Evolutionary conservation across 805 yeast species (phyloP).

Genomic region (Naumovozyma dairenensis): DNA sequence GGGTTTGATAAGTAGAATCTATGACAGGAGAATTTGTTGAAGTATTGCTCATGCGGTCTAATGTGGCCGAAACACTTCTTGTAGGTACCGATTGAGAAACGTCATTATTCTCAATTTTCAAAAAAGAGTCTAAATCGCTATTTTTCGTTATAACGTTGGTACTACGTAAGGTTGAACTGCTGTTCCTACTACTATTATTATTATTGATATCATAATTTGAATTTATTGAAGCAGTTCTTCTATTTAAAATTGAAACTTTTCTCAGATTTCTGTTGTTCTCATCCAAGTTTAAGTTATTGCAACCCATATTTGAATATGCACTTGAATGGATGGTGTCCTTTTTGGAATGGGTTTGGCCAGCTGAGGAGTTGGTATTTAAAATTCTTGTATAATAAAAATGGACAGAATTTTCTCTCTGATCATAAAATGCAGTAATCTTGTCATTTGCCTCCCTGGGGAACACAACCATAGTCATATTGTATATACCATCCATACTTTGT

Average conservation of each 20-base stretch:
- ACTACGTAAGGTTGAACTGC: neutral
- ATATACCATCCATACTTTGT: constrained; percentile 36
- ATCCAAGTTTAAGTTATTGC: no score
- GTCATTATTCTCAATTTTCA: constrained; percentile 1
- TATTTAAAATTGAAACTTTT: constrained; percentile 16
- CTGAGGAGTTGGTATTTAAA: constrained; percentile 3
- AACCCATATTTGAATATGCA: no score
- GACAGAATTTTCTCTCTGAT: constrained; percentile 10
- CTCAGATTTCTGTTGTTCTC: constrained; percentile 3
- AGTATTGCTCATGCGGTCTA: constrained; percentile 22
- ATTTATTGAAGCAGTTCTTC: constrained; percentile 13
- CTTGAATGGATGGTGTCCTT: no score
- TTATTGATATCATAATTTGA: constrained; percentile 4
- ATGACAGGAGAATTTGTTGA: constrained; percentile 12
- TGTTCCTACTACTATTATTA: neutral
- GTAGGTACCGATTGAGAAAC: constrained; percentile 3
- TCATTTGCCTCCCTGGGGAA: constrained; percentile 24
- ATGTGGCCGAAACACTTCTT: constrained; percentile 24
- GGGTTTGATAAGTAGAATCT: constrained; percentile 13
- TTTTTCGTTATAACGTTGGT: no score
- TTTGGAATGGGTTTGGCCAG: no score
- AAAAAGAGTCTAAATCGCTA: neutral
- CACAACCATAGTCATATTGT: constrained; percentile 13
- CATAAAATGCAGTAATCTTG: constrained; percentile 20
- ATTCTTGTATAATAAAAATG: constrained; percentile 21